Base-by-base conservation (phyloP, 2,329 filamentous ascomycete genomes). In the Arthroderma sp. region DNA sequence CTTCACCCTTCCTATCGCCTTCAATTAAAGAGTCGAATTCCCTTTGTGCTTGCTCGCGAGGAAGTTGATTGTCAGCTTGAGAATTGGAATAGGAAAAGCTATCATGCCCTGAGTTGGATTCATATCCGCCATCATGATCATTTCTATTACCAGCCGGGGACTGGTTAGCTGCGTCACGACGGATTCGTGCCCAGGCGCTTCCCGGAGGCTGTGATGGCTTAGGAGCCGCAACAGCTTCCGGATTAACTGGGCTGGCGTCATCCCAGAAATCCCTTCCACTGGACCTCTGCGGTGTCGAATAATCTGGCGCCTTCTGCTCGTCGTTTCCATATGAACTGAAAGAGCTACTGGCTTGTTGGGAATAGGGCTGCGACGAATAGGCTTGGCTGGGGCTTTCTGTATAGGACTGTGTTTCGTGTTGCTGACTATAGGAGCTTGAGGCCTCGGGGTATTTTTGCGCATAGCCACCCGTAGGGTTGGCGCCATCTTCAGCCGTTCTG, bases 21-120 rank as follows among this genome's bases (percentile, higher is more conserved):
- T 70, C 66, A 11, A 70, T 47, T 56, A 69, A 55, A 7, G 55
- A 55, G 47, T 70, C 63, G 42, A 70, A 70, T 3, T 68, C 62
- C 6, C 58, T 61, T 45, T 66, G 66, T 3, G 66, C 64, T 43
- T 61, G 56, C 36, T 67, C 60, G 40, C 58, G 56, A 28, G 64
- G 61, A 4, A 15, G 15, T 22, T 22, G 15, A 22, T 22, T 22
- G 15, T 22, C 15, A 22, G 15, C 15, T 22, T 22, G 15, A 22
- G 15, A 22, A 22, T 22, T 22, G 15, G 15, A 22, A 22, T 22
- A 22, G 15, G 15, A 22, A 22, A 22, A 22, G 15, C 15, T 22
- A 22, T 22, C 15, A 22, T 27, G 6, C 15, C 29, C 8, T 7
- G 44, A n/a, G 15, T 22, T 22, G 29, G 15, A 29, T 7, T 11